A percentile compares a stretch with the other conserved stretches of the same genome.
Conservation (phyloP, 345 rosid species). For the Eucalyptus tenuipes region DNA sequence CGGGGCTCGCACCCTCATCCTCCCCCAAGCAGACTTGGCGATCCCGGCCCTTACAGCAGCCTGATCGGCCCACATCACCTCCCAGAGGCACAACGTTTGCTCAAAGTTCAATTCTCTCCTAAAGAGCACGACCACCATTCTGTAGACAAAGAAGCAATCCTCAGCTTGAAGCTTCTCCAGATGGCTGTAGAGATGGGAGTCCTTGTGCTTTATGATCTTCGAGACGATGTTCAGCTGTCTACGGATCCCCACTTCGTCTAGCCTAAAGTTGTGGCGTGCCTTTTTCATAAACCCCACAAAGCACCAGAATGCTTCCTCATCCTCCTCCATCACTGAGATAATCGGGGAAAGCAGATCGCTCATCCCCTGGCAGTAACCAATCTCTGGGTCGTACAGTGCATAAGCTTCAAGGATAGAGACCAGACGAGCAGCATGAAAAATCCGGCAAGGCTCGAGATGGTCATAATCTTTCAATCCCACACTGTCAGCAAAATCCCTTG, state of each 20-base stretch:
- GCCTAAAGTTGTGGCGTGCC: constrained; percentile 86
- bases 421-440: constrained; percentile 79
- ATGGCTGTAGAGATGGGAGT: constrained; percentile 66
- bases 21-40: constrained; percentile 73
- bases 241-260: constrained; percentile 89
- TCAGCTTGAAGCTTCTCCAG: constrained; percentile 86
- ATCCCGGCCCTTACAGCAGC: constrained; percentile 73
- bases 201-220: constrained; percentile 79
- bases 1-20: constrained; percentile 77
- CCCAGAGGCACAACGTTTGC: constrained; percentile 93
- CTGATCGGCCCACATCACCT: constrained; percentile 97
- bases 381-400: constrained; percentile 71
- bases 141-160: constrained; percentile 89
- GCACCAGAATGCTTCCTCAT: constrained; percentile 85
- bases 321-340: constrained; percentile 66
- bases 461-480: constrained; percentile 73
- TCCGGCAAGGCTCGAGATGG: constrained; percentile 68
- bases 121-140: constrained; percentile 92
- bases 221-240: constrained; percentile 72
- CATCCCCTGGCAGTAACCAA: constrained; percentile 96
- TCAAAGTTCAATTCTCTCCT: constrained; percentile 74
- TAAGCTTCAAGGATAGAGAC: constrained; percentile 89
- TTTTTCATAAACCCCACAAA: constrained; percentile 91
- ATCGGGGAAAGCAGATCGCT: constrained; percentile 87
- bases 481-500: constrained; percentile 41